Evolutionary conservation across 352 stramenopile species (phyloP), one percentile per base, ranked within the genome.

Genomic region (Phytophthora hibernalis): DNA sequence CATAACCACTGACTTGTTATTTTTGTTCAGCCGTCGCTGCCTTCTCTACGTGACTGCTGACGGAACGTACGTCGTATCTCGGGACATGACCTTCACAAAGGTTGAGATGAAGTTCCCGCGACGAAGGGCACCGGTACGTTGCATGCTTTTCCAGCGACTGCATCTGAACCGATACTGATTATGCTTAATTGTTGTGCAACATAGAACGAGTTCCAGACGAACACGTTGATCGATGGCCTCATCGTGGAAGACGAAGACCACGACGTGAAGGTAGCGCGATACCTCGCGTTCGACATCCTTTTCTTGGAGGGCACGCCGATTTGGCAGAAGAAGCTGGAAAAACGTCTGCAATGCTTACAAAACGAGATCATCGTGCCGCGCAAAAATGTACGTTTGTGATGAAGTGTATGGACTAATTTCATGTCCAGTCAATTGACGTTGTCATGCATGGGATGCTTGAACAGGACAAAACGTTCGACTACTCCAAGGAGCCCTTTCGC

Each of bases 51-150:
- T 90, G 18, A 77, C 81, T 30, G 78, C 84, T 6, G 80, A 81
- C 15, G 86, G 75, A 16, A 91, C 85, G 18, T 95, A 92, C 47
- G 77, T 96, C 12, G 82, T 96, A 6, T 96, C 86, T 38, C 85
- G 88, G 1, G 74, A 92, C 62, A 87, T 91, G 79, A 85, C 86
- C 0, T 93, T 96, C 50, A 92, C 88, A 10, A 94, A 95, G 68
- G 79, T 95, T n/a, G 75, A 91, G 20, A 93, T 96, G 83, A 93
- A 93, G 60, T 93, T 96, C 44, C 86, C 88, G n/a, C 85, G 86
- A 42, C 82, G 85, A 63, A 82, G 86, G 54, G 76, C 80, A 10
- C 60, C 80, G 69, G 86, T 96, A 74, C 35, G 62, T 64, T n/a
- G 9, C 37, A 13, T 54, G 16, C 40, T 47, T 56, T 16, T 10